Evolutionary conservation across 768 basidiomycete species (phyloP).

Genomic region (Tulasnella sp.): DNA sequence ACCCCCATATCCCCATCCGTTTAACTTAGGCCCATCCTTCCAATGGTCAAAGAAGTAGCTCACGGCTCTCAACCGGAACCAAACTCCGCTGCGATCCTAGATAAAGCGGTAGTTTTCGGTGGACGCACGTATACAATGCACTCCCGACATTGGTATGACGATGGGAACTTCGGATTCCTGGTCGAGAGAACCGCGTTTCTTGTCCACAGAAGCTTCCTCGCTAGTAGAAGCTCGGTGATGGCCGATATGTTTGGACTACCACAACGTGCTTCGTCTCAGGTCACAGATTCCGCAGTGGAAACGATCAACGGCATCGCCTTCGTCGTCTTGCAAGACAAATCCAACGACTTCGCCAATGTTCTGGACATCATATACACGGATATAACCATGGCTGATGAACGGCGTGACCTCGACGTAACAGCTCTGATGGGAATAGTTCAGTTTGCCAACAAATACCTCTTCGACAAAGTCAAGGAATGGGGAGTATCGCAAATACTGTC

Average conservation of each 20-base stretch:
- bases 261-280: background rate
- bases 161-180: constrained; percentile 23
- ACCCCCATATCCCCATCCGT: too few species aligned
- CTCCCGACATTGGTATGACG: constrained; percentile 17
- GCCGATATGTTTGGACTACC: background rate
- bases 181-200: background rate
- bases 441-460: background rate
- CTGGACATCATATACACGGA: constrained; percentile 5
- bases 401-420: background rate
- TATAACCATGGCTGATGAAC: background rate
- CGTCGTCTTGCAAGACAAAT: background rate
- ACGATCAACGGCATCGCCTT: background rate
- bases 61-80: background rate
- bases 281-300: background rate
- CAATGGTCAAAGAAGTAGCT: background rate
- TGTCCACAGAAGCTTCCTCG: background rate
- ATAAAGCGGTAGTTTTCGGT: background rate
- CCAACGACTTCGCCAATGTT: background rate
- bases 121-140: background rate
- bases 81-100: background rate
- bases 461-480: background rate
- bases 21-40: too few species aligned
- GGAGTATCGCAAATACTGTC: background rate
- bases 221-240: background rate
- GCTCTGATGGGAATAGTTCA: background rate